Evolutionary conservation across 768 basidiomycete species (phyloP).

Genomic region (Boletus coccyginus): DNA sequence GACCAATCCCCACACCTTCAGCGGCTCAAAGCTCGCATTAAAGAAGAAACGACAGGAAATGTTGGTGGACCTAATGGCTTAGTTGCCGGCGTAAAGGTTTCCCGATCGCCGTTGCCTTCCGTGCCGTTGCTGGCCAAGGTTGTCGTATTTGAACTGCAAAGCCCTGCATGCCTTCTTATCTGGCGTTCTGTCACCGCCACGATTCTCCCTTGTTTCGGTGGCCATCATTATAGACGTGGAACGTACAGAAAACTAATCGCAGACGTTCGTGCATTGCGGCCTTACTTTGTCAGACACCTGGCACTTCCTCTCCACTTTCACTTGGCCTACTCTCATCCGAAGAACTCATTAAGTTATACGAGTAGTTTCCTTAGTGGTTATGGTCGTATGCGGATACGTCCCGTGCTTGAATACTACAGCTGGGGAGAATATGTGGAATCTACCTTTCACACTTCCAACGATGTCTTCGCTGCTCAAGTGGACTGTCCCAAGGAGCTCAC

Average conservation of each 20-base stretch:
- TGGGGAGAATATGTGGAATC: no score
- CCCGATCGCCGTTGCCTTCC: conserved; percentile 41
- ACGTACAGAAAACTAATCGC: no score
- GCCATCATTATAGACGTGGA: no score
- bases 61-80: neutral
- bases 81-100: no score
- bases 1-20: conserved; percentile 19
- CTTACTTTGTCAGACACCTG: no score
- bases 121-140: conserved; percentile 18
- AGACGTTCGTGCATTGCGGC: conserved; percentile 28
- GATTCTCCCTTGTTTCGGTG: no score
- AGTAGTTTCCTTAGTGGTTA: no score
- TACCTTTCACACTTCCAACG: neutral
- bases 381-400: no score
- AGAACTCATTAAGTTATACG: no score
- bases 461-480: neutral
- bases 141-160: conserved; percentile 38
- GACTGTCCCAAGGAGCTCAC: neutral
- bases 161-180: conserved; percentile 32
- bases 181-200: conserved; percentile 36
- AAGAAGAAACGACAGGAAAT: conserved; percentile 12
- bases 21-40: conserved; percentile 27
- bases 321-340: no score
- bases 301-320: no score
- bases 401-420: no score